A percentile compares a stretch with the other conserved stretches of the same genome.
phyloP scores from a whole-genome alignment of 1,284 basidiomycete species.

The Jaminaea rosea region DNA sequence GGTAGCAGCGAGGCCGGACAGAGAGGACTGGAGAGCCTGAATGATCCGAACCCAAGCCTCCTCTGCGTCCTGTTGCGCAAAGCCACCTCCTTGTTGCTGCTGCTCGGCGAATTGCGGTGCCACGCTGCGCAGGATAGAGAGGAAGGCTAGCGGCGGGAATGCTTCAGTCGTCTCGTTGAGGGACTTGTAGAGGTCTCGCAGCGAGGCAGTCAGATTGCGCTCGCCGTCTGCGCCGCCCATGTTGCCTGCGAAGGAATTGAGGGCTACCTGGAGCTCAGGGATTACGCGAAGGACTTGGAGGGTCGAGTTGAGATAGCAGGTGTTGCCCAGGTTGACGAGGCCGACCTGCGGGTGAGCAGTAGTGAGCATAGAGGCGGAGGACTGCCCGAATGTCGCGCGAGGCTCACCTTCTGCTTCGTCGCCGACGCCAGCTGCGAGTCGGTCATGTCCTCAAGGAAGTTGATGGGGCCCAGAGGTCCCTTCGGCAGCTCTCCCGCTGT shows the following conservation, averaged over 20 bases:
- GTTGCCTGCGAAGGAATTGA: conserved; percentile 21
- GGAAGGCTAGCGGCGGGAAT: conserved; percentile 66
- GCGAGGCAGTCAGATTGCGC: conserved; percentile 51
- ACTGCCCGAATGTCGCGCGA: background rate
- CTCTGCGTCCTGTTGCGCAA: conserved; percentile 92
- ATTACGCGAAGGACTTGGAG: conserved; percentile 83
- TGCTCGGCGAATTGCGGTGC: conserved; percentile 85
- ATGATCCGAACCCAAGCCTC: conserved; percentile 83
- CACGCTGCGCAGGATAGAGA: conserved; percentile 63
- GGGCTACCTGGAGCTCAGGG: conserved; percentile 64
- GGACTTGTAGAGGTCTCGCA: conserved; percentile 64
- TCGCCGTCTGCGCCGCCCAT: conserved; percentile 44
- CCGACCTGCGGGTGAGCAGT: conserved; percentile 17
- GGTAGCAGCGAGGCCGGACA: conserved; percentile 44
- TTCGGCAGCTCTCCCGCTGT: conserved; percentile 83
- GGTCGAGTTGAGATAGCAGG: conserved; percentile 92
- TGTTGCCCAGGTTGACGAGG: conserved; percentile 58
- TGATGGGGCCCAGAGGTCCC: conserved; percentile 65
- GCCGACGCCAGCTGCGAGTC: conserved; percentile 70
- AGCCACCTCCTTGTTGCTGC: conserved; percentile 50
- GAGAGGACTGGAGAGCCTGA: conserved; percentile 61
- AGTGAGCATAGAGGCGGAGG: background rate
- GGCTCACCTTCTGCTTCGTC: conserved; percentile 50
- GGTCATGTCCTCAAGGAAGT: conserved; percentile 81
- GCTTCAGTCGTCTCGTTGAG: conserved; percentile 70